Evolutionary conservation across 371 early-diverging fungal species (phyloP).

Genomic region (Funneliformis caledonium): DNA sequence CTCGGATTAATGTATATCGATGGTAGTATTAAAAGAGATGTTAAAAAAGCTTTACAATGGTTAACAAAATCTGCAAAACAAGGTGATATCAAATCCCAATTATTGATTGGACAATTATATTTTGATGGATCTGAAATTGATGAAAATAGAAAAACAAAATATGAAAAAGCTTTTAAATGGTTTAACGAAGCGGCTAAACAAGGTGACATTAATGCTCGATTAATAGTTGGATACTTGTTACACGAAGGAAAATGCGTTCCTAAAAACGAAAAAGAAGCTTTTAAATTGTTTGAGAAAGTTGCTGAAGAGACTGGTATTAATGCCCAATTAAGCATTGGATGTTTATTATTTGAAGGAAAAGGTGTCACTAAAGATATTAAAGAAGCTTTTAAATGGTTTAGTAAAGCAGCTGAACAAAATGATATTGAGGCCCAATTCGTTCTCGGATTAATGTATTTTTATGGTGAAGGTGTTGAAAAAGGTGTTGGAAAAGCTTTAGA

Average conservation of each 20-base stretch:
- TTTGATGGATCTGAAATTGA: too few relatives aligned
- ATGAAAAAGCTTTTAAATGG: too few relatives aligned
- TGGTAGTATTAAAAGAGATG: neutral
- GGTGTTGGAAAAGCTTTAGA: neutral
- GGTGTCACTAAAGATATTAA: neutral
- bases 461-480: neutral
- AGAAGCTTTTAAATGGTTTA: conserved; percentile 1
- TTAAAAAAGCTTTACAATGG: neutral
- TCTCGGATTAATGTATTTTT: conserved; percentile 16
- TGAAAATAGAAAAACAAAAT: too few relatives aligned
- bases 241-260: conserved; percentile 73
- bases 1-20: neutral
- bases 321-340: conserved; percentile 54
- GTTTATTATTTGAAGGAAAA: conserved; percentile 16
- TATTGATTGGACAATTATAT: conserved; percentile 44
- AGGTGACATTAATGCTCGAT: too few relatives aligned
- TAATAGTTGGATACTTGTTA: conserved; percentile 70
- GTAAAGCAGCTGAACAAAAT: neutral
- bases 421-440: conserved; percentile 54
- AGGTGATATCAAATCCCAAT: conserved; percentile 66
- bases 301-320: conserved; percentile 77
- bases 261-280: conserved; percentile 65
- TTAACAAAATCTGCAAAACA: neutral
- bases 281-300: conserved; percentile 76
- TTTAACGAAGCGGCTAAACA: too few relatives aligned